These are phyloP conservation scores for Cryptococcus sp. DNA, from an alignment of 1,284 basidiomycete species.

Conservation along the genomic window DNA sequence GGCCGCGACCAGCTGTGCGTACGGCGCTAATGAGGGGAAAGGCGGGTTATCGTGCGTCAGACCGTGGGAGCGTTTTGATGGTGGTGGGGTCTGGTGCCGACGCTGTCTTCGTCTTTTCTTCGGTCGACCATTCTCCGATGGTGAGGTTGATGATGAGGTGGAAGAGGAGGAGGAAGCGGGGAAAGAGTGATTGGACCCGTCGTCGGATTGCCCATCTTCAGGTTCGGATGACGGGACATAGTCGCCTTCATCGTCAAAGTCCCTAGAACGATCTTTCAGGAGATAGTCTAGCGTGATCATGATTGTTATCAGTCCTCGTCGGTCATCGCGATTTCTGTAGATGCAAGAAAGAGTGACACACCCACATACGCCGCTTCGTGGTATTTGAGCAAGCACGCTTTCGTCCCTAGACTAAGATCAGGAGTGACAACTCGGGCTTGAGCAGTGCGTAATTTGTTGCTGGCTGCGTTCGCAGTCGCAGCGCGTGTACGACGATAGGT, in stretches of 20 bases:
- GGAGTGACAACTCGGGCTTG: constrained; percentile 34
- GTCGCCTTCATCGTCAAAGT: constrained; percentile 1
- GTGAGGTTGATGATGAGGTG: constrained; percentile 44
- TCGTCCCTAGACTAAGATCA: constrained; percentile 28
- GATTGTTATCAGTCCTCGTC: not conserved
- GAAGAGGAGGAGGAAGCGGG: constrained; percentile 41
- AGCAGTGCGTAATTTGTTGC: constrained; percentile 54
- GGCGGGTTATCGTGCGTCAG: constrained; percentile 72
- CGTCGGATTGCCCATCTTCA: not conserved
- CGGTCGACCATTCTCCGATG: not conserved
- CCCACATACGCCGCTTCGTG: constrained; percentile 55
- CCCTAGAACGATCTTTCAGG: constrained; percentile 7
- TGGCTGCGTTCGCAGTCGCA: constrained; percentile 12
- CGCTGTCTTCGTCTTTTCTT: constrained; percentile 4
- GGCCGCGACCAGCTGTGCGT: constrained; percentile 72
- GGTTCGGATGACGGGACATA: constrained; percentile 37
- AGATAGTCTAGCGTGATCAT: constrained; percentile 25
- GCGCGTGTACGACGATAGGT: not conserved
- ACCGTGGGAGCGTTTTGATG: constrained; percentile 16
- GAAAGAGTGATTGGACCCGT: constrained; percentile 5
- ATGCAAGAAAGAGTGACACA: constrained; percentile 17
- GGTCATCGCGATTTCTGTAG: not conserved
- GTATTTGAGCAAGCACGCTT: constrained; percentile 48
- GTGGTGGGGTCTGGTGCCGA: not conserved
- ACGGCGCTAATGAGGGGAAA: constrained; percentile 69